Conservation (phyloP, 176 grass and related monocot species). For the Aegilops longissima region DNA sequence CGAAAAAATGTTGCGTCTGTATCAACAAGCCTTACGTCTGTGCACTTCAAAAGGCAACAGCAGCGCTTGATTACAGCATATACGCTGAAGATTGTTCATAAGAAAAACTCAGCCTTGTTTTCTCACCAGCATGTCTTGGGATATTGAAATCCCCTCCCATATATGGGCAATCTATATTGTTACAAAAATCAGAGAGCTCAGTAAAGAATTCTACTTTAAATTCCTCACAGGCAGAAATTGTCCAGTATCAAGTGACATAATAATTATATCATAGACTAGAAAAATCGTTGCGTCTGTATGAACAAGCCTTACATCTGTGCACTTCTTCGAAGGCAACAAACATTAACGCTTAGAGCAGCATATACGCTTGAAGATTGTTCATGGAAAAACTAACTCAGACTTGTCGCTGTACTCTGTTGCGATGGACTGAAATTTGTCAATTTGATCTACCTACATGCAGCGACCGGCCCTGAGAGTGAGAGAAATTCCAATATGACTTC, state of each 20-base stretch:
- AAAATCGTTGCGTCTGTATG: no score
- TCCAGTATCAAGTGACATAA: no score
- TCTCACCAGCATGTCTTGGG: no score
- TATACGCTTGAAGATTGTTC: neutral
- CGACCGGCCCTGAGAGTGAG: neutral
- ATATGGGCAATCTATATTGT: no score
- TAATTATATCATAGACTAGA: neutral
- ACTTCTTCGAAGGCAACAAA: neutral
- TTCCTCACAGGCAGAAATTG: no score
- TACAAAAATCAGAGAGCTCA: no score
- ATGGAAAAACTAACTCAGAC: neutral
- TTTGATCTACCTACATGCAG: neutral
- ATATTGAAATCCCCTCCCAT: no score
- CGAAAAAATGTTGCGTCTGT: no score
- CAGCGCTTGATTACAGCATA: neutral
- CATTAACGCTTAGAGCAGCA: neutral
- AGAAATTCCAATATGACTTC: slow-evolving; percentile 58
- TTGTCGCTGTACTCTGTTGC: neutral
- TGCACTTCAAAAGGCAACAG: no score
- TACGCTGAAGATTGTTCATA: neutral
- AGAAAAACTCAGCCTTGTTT: neutral
- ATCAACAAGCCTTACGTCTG: no score
- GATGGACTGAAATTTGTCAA: neutral
- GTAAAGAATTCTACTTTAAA: no score
- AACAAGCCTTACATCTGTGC: slow-evolving; percentile 18